Evolutionary conservation across 352 stramenopile genomes (phyloP).

Genomic region (Globisporangium okanoganense): DNA sequence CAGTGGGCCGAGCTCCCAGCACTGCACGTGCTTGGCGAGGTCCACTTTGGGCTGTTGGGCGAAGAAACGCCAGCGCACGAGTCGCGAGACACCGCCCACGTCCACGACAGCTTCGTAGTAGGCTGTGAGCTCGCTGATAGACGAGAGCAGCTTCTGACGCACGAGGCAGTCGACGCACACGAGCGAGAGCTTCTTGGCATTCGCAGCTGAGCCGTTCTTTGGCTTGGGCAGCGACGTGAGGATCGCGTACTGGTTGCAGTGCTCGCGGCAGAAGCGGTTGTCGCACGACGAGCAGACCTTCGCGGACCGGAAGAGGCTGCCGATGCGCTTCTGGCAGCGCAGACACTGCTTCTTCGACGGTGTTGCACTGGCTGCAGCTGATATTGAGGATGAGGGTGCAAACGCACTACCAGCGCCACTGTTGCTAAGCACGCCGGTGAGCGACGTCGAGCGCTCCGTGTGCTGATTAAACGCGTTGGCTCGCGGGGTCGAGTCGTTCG

Average conservation of each 20-base stretch:
- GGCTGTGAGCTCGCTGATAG: conserved; percentile 16
- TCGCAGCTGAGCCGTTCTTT: neutral
- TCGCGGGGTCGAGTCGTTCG: conserved; percentile 7
- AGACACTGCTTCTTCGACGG: conserved; percentile 30
- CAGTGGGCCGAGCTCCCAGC: conserved; percentile 36
- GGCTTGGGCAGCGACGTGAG: conserved; percentile 20
- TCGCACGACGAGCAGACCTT: conserved; percentile 49
- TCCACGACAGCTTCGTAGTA: conserved; percentile 35
- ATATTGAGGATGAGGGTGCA: conserved; percentile 6
- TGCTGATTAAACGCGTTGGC: neutral
- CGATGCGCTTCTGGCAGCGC: conserved; percentile 42
- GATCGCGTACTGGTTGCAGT: conserved; percentile 33
- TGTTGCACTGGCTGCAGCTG: conserved; percentile 3
- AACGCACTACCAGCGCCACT: neutral
- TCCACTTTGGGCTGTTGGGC: conserved; percentile 41
- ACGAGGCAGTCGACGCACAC: conserved; percentile 47
- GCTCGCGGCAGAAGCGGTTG: conserved; percentile 41
- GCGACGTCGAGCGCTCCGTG: conserved; percentile 1
- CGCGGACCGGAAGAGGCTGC: conserved; percentile 31
- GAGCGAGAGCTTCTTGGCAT: conserved; percentile 18
- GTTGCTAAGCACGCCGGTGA: neutral
- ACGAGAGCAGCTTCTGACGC: conserved; percentile 45
- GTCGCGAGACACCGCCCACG: conserved; percentile 40
- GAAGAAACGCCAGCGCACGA: conserved; percentile 57
- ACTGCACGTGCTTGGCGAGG: conserved; percentile 36